A percentile compares a stretch with the other conserved stretches of the same genome.
phyloP scores from a whole-genome alignment of 768 basidiomycete species.

The Termitomyces sp. region DNA sequence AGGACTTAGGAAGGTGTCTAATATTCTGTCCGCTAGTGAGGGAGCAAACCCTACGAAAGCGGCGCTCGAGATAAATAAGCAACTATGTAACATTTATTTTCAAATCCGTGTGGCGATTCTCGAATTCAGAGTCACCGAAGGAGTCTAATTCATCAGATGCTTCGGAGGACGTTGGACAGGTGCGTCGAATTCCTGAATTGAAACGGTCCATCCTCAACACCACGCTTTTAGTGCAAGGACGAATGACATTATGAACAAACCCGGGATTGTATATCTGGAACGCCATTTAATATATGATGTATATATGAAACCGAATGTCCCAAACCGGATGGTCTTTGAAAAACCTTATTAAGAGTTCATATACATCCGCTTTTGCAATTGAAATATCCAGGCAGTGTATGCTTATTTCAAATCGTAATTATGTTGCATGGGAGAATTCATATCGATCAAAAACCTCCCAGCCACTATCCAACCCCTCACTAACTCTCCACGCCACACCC shows the following conservation, averaged over 20 bases:
- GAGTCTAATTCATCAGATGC: no score
- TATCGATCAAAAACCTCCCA: conserved; percentile 29
- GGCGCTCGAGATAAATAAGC: no score
- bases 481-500: conserved; percentile 54
- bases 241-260: no score
- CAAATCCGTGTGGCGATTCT: no score
- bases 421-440: background rate
- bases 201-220: background rate
- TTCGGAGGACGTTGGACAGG: no score
- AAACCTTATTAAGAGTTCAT: no score
- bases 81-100: no score
- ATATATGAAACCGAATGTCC: background rate
- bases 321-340: no score
- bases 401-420: background rate
- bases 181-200: background rate
- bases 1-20: background rate
- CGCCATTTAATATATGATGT: background rate
- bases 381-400: background rate
- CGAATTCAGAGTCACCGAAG: no score
- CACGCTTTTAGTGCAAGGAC: background rate
- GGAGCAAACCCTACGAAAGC: no score
- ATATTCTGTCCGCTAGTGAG: background rate
- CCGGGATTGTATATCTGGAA: background rate
- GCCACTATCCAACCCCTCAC: conserved; percentile 56
- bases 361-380: background rate